Conservation (phyloP, 2,329 filamentous ascomycete species). For the Calonectria pauciramosa region DNA sequence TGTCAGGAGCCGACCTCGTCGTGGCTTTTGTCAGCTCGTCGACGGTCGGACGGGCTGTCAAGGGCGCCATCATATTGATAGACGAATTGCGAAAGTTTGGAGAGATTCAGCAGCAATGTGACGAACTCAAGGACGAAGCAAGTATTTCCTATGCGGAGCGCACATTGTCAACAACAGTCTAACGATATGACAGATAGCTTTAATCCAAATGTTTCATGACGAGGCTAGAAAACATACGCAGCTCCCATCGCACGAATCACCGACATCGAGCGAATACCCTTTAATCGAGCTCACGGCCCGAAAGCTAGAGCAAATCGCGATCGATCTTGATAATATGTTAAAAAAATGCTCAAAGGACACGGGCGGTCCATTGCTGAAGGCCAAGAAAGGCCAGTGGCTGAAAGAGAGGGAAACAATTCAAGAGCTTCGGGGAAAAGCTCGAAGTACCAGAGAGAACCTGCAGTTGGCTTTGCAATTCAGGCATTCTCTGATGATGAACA, state of each 20-base stretch:
- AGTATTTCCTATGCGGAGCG: too few relatives aligned
- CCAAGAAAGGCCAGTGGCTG: conserved; percentile 26
- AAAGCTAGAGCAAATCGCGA: conserved; percentile 1
- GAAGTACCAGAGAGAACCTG: neutral
- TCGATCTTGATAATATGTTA: neutral
- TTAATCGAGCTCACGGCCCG: neutral
- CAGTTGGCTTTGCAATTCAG: conserved; percentile 18
- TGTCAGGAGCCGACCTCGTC: neutral
- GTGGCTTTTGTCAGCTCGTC: neutral
- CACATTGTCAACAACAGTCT: too few relatives aligned
- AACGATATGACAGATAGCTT: neutral
- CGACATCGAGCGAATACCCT: neutral
- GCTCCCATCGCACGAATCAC: neutral
- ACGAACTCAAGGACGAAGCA: neutral
- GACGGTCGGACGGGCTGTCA: neutral
- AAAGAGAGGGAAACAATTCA: conserved; percentile 20
- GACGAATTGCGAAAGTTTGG: neutral
- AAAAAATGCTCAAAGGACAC: neutral
- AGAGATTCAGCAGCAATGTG: conserved; percentile 7
- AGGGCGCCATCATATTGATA: neutral
- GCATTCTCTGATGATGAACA: conserved; percentile 8
- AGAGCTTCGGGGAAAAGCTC: conserved; percentile 18
- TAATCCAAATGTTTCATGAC: neutral
- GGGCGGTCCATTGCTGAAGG: neutral
- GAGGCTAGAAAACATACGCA: neutral